Percentiles rank a stretch among this genome's conserved stretches.
Evolutionary conservation across 148 eudicot species (phyloP).

Genomic region (Amaranthus hypochondriacus): DNA sequence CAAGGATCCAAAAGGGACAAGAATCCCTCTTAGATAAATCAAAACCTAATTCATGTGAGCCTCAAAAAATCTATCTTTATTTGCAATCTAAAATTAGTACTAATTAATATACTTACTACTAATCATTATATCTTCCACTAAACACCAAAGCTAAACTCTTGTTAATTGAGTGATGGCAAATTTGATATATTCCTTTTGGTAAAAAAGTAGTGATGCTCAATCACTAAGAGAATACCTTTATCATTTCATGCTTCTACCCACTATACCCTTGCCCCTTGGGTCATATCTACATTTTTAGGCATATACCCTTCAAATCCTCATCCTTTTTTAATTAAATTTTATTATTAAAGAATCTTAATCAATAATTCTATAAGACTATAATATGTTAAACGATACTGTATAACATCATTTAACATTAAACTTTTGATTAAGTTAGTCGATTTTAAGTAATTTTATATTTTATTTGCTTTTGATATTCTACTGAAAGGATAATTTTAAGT

Average conservation of each 20-base stretch:
- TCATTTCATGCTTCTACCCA: background rate
- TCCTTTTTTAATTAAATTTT: background rate
- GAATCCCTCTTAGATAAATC: conserved; percentile 10
- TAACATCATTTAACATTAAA: too few species aligned
- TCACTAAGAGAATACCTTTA: conserved; percentile 15
- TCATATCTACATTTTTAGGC: background rate
- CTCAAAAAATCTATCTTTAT: background rate
- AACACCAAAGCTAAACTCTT: conserved; percentile 17
- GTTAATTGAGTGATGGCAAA: conserved; percentile 17
- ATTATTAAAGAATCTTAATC: too few species aligned
- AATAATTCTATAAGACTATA: too few species aligned
- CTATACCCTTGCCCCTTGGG: background rate
- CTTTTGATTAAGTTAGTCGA: too few species aligned
- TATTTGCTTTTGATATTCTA: too few species aligned
- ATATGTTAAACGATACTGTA: too few species aligned
- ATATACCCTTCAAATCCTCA: background rate
- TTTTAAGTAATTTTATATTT: too few species aligned
- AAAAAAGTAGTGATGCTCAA: conserved; percentile 23
- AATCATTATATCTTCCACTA: conserved; percentile 25
- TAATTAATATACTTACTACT: conserved; percentile 17
- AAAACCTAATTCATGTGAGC: conserved; percentile 4
- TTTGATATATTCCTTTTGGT: conserved; percentile 23
- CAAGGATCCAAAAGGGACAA: conserved; percentile 10
- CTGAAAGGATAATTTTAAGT: too few species aligned
- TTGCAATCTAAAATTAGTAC: background rate